Evolutionary conservation across 2,329 filamentous ascomycete genomes (phyloP), one percentile per base, ranked within the genome.

Genomic region (Hypomyces perniciosus): DNA sequence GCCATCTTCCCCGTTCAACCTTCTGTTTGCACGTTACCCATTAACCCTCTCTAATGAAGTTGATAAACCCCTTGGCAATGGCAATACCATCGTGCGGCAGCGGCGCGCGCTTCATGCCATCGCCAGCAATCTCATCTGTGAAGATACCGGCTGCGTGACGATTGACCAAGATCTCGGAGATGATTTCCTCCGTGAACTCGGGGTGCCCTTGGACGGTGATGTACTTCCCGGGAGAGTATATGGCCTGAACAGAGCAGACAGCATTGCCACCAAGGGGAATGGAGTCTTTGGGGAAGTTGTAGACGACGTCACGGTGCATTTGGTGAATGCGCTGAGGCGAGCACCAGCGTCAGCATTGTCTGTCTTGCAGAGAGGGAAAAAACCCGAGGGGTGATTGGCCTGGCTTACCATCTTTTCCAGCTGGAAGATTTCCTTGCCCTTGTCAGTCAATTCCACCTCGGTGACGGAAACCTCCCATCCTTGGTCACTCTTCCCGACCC

Each of bases 61-160:
- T 80, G 62, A 96, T 65, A 65, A 96, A 95, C 0, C 82, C 84
- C 56, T 78, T 75, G 1, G 83, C 85, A 48, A 96, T 83, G 3
- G 75, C 70, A n/a, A 93, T 74, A 1, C 92, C 91, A 65, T 96
- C 90, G 56, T 96, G 90, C 49, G 80, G 73, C 33, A 82, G 75
- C 7, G 72, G 72, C 2, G 85, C 85, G 54, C 88, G 79, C 6
- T 69, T 71, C 64, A 91, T 79, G 28, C 80, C 88, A 59, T 88
- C 85, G 50, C 81, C 69, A 58, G 81, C 92, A 54, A 85, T 68
- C 13, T 81, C 81, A 51, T 91, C 82, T 49, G 76, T 70, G 56
- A 96, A 86, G 26, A 93, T 74, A 1, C 88, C 88, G 44, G 72
- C 72, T 29, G 75, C 72, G 62, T 86, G 80, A 51, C 90, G 77